Conservation (phyloP, 1,284 basidiomycete species). For the Termitomyces sp. region DNA sequence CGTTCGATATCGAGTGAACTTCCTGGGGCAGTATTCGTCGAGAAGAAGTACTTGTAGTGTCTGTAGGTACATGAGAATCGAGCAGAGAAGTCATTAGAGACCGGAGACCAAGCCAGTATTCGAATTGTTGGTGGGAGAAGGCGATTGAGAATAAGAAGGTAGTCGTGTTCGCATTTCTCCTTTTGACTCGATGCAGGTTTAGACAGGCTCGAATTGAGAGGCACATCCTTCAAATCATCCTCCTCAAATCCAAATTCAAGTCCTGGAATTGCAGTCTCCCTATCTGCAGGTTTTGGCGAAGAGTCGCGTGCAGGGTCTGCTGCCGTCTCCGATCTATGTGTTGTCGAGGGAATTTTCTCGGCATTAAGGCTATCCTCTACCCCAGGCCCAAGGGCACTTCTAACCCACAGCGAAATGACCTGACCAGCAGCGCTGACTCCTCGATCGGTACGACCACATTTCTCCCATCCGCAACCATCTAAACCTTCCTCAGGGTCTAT, state of each 20-base stretch:
- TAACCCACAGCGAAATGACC: constrained; percentile 88
- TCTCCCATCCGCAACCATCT: constrained; percentile 85
- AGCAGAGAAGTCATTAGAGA: constrained; percentile 77
- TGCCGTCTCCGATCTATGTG: neutral
- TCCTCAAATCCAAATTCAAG: constrained; percentile 28
- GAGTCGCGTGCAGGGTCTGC: neutral
- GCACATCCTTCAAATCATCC: constrained; percentile 16
- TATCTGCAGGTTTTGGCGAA: constrained; percentile 8
- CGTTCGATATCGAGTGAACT: constrained; percentile 60
- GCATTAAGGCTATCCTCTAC: neutral
- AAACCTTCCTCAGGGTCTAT: constrained; percentile 72
- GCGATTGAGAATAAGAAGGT: constrained; percentile 82
- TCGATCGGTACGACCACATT: constrained; percentile 91
- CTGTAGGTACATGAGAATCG: constrained; percentile 84
- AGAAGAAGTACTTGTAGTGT: constrained; percentile 99
- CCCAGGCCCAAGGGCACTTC: constrained; percentile 50
- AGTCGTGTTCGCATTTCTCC: constrained; percentile 61
- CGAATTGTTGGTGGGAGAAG: constrained; percentile 88
- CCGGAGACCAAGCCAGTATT: constrained; percentile 93
- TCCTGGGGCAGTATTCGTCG: constrained; percentile 28
- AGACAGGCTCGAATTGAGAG: constrained; percentile 26
- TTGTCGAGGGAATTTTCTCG: neutral
- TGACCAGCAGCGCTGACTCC: constrained; percentile 95
- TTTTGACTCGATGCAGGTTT: constrained; percentile 20
- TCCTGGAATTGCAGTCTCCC: constrained; percentile 18